Evolutionary conservation across 2,329 filamentous ascomycete genomes (phyloP), one percentile per base, ranked within the genome.

Genomic region (Talaromyces sp.): DNA sequence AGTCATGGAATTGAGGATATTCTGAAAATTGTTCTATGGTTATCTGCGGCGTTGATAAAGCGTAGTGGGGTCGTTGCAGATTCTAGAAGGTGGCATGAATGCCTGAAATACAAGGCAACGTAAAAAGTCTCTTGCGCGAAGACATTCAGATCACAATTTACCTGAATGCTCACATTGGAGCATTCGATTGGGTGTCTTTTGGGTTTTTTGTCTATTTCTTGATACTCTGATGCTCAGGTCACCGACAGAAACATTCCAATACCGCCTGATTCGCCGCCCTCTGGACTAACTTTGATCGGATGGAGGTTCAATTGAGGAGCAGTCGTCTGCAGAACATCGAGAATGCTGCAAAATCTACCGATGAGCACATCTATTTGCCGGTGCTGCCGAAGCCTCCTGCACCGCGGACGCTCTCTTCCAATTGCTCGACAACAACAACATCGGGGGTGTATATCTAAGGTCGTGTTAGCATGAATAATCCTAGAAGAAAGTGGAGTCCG

Each of bases 341-440:
- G 11, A 3, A 39, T 37, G 10, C 14, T 8, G 33, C 33, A 19
- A 37, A 37, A 22, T 22, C 1, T 6, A 2, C 52, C 31, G 24
- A 3, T 8, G 2, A 22, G 33, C 27, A 60, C n/a, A 16, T 62
- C 45, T 67, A 67, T 60, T 64, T 66, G 8, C 93, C 93, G 39
- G 93, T 97, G 78, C 92, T 96, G 62, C 93, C 93, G 75, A 97
- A 97, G 1, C 93, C 95, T 31, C 93, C 94, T 0, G 89, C 92
- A 31, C 95, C 95, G 48, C 95, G 85, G 11, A 96, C 92, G 74
- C 92, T 98, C 81, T 93, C 92, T 73, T 94, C 92, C 65, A 99
- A 83, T 81, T 94, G 87, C 72, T 91, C 83, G 2, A 98, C 94
- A 73, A 96, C 93, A n/a, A 90, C 80, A 6, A 99, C 90, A 56